Base-by-base conservation (phyloP, 495 filamentous ascomycete species). In the Sordaria brevicollis region DNA sequence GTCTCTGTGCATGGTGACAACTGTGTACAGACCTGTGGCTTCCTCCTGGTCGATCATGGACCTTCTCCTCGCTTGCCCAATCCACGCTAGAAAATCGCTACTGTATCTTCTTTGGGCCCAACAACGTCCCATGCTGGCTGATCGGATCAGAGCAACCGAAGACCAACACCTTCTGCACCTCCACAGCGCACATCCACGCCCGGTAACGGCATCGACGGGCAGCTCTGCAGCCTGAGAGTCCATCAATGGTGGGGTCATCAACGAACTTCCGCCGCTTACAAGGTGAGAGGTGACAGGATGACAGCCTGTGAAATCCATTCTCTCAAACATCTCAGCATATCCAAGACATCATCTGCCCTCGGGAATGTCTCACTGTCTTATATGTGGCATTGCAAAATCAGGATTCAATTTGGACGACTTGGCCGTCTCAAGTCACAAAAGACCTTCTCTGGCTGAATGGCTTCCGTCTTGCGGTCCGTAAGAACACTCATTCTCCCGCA, bases 121-220 rank as follows among this genome's bases (percentile, higher is more conserved):
- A 62, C 49, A 17, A 62, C 25, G 21, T 7, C 25, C 49, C 49
- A 57, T 62, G 25, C 67, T 71, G 70, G 57, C 70, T 68, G 68
- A 70, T 72, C 66, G 68, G 73, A 70, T 72, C 71, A 70, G 66
- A 70, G 71, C 65, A 67, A 69, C 70, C 67, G 67, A 68, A 69
- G 35, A 34, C 62, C 62, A 39, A 65, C 65, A 62, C 49, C 21
- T 57, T 39, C 62, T 35, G 43, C 65, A 62, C 49, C 21, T 57
- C 49, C 49, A 29, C 49, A 62, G 25, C 49, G 49, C 25, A 62
- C 34, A 67, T 66, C 57, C 68, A 68, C 69, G 25, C 72, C 43
- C 38, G 19, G 54, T 57, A 67, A 71, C 72, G 72, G 70, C 70
- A 73, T 67, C 70, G 36, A 72, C 31, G 37, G 41, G 29, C 66